phyloP scores from a whole-genome alignment of 2,329 filamentous ascomycete genomes.

The Aureobasidium musti region DNA sequence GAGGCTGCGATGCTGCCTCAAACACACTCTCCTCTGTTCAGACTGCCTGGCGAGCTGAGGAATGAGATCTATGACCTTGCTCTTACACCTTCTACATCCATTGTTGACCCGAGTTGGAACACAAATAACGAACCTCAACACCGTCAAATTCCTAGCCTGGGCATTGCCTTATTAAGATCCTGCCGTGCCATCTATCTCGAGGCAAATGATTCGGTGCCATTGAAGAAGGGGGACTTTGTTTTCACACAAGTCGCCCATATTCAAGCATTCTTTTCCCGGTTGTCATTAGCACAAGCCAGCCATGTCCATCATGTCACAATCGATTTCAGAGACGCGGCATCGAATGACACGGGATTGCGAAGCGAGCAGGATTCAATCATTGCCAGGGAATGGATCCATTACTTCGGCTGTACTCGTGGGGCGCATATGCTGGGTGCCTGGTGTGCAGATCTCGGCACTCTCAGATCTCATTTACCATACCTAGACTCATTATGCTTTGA shows the following conservation, averaged over 20 bases:
- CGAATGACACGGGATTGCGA: background rate
- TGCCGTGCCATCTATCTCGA: slow-evolving; percentile 44
- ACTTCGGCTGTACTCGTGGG: slow-evolving; percentile 37
- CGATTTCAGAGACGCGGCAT: slow-evolving; percentile 39
- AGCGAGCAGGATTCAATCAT: slow-evolving; percentile 9
- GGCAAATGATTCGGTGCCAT: slow-evolving; percentile 39
- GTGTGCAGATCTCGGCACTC: slow-evolving; percentile 30
- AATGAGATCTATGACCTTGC: slow-evolving; percentile 32
- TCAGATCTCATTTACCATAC: slow-evolving; percentile 35
- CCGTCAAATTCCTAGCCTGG: slow-evolving; percentile 28
- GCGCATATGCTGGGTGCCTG: slow-evolving; percentile 37
- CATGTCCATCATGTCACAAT: slow-evolving; percentile 43
- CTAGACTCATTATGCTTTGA: slow-evolving; percentile 20
- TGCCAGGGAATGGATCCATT: slow-evolving; percentile 42
- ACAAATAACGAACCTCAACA: slow-evolving; percentile 3
- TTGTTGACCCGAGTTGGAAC: slow-evolving; percentile 31
- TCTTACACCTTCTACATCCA: slow-evolving; percentile 27
- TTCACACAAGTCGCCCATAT: slow-evolving; percentile 42
- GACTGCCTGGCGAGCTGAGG: slow-evolving; percentile 33
- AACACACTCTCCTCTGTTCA: slow-evolving; percentile 30
- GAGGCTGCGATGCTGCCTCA: background rate
- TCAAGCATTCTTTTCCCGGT: slow-evolving; percentile 38
- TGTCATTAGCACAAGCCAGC: slow-evolving; percentile 35
- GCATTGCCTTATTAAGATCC: slow-evolving; percentile 40
- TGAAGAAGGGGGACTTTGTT: slow-evolving; percentile 42